Base-by-base conservation (phyloP, 306 rosid species). In the Casuarina cunninghamiana region DNA sequence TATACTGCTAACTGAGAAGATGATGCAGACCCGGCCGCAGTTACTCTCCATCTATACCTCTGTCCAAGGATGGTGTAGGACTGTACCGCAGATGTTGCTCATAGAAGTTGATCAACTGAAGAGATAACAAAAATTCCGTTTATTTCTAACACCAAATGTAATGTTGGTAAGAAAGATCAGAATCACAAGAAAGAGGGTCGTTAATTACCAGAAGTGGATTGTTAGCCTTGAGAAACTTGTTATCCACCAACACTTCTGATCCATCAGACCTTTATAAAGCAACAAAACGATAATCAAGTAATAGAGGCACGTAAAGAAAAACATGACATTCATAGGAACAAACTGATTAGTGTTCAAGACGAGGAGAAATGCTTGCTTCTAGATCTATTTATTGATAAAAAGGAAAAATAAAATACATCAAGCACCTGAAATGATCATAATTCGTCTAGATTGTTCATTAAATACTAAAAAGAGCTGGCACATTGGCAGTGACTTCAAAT, bases 61-160 rank as follows among this genome's bases (percentile, higher is more conserved):
- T 48, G 75, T 72, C 71, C 67, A 77, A 61, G 88, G 84, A 90
- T 21, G 79, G 72, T 26, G 85, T 73, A 4, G 92, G 88, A 83
- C 53, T 83, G 83, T 90, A 94, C 38, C 93, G 90, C 80, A 94
- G 94, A 87, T 90, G 97, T 83, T 89, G 92, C 96, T 94, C 97
- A 35, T 91, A 94, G 86, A 86, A 94, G 88, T 85, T 89, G 83
- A 94, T 90, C 89, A 94, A 84, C 97, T 94, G 91, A 49, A 82
- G 61, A 6, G 53, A 75, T 44, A 71, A 84, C 76, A 76, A 15
- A 32, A 2, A 32, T 44, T 83, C 41, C 51, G 11, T 44, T n/a
- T 38, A 78, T 71, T 2, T 8, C 26, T 50, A 48, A 37, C 72
- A 58, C 65, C 69, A 45, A 73, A 50, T 44, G 80, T 44, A 55